Evolutionary conservation across 75 land plant species (phyloP).

Genomic region (Cryptomeria japonica): DNA sequence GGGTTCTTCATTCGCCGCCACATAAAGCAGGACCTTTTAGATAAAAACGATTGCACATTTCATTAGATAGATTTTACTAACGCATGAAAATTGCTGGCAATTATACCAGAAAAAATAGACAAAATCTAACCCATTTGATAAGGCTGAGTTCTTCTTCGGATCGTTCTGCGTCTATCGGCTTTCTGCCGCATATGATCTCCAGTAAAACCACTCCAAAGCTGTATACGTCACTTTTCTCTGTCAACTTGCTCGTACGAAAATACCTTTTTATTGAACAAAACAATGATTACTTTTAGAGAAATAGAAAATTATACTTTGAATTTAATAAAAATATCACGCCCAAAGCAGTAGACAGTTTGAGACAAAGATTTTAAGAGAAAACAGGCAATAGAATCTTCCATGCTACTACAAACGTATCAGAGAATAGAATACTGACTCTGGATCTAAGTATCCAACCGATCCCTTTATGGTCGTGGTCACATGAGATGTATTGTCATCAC

Average conservation of each 20-base stretch:
- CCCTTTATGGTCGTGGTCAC: slow-evolving; percentile 12
- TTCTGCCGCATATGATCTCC: not conserved
- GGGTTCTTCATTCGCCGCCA: no score
- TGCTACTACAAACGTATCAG: not conserved
- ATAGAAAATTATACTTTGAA: no score
- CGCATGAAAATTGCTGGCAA: no score
- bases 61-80: no score
- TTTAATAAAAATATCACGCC: not conserved
- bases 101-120: no score
- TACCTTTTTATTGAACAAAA: not conserved
- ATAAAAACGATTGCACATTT: no score
- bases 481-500: not conserved
- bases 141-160: no score
- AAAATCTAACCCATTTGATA: no score
- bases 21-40: no score
- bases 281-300: not conserved
- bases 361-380: no score
- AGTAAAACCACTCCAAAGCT: slow-evolving; percentile 7
- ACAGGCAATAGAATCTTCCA: no score
- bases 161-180: no score
- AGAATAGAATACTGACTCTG: not conserved
- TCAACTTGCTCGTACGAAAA: not conserved
- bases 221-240: slow-evolving; percentile 10
- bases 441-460: slow-evolving; percentile 12
- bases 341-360: not conserved